phyloP scores from a whole-genome alignment of 2,329 filamentous ascomycete species.

The Colletotrichum abscissum region DNA sequence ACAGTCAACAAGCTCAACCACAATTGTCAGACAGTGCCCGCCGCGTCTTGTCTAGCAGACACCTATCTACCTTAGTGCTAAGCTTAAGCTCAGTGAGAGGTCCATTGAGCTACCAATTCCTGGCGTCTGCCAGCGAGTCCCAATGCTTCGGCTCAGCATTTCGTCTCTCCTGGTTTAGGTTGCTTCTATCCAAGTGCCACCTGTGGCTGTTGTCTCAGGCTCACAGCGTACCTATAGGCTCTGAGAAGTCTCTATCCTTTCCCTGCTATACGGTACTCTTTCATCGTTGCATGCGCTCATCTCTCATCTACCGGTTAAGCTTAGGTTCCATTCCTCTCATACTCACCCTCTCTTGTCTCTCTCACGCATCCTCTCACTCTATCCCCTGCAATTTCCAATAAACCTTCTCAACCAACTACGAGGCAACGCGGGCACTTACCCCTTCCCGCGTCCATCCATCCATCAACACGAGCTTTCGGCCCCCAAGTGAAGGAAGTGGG shows the following conservation, averaged over 20 bases:
- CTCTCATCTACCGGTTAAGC: neutral
- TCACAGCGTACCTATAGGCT: neutral
- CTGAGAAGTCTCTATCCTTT: neutral
- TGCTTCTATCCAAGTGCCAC: neutral
- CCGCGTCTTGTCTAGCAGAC: neutral
- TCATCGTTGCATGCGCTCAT: conserved; percentile 26
- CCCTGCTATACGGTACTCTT: neutral
- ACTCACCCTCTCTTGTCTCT: neutral
- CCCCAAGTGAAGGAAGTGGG: conserved; percentile 19
- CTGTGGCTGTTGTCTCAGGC: neutral
- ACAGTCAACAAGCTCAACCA: neutral
- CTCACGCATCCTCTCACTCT: neutral
- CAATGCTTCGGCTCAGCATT: conserved; percentile 10
- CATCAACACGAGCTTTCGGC: conserved; percentile 3
- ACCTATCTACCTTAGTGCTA: no score
- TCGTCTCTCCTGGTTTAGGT: neutral
- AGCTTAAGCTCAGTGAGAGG: conserved; percentile 1
- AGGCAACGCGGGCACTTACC: neutral
- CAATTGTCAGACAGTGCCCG: neutral
- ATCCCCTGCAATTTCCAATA: neutral
- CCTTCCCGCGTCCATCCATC: neutral
- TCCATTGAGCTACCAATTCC: neutral
- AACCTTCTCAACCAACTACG: neutral
- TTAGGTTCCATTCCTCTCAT: neutral
- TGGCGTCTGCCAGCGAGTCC: neutral